These are phyloP conservation scores for Daldinia sp. DNA, from an alignment of 2,329 filamentous ascomycete species.

Conservation along the genomic window DNA sequence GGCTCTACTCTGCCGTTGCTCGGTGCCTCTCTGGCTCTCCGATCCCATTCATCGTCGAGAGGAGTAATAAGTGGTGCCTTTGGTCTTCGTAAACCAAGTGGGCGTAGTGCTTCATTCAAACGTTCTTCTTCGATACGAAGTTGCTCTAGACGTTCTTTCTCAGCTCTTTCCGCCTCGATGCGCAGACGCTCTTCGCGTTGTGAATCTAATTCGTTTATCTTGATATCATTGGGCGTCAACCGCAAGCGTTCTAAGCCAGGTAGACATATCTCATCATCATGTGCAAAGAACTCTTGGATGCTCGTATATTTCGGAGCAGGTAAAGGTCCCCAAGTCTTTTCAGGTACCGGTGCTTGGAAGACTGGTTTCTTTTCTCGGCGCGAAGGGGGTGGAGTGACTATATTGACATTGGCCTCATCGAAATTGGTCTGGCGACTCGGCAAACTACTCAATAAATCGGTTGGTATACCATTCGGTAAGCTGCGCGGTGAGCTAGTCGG, in stretches of 20 bases:
- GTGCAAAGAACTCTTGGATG: conserved; percentile 44
- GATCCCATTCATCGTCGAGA: conserved; percentile 43
- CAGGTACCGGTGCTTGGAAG: conserved; percentile 1
- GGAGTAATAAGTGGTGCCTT: conserved; percentile 40
- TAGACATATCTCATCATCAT: conserved; percentile 42
- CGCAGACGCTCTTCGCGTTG: conserved; percentile 36
- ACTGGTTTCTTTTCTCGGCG: conserved; percentile 2
- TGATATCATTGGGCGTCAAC: conserved; percentile 28
- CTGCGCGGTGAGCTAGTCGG: not conserved
- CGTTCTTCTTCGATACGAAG: conserved; percentile 34
- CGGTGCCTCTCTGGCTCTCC: conserved; percentile 37
- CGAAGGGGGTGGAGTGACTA: conserved; percentile 23
- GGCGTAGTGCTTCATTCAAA: conserved; percentile 26
- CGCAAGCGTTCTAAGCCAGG: conserved; percentile 38
- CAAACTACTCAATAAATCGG: not conserved
- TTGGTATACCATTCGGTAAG: conserved; percentile 4
- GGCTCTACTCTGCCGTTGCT: conserved; percentile 14
- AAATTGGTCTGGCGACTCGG: no score
- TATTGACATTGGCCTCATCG: not conserved
- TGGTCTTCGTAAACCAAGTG: conserved; percentile 45
- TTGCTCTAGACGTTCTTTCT: conserved; percentile 24
- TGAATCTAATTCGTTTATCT: conserved; percentile 34
- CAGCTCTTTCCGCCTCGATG: conserved; percentile 27
- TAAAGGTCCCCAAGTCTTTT: conserved; percentile 22
- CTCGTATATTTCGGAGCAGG: conserved; percentile 36